phyloP scores from a whole-genome alignment of 192 early-diverging fungal genomes.

The Pecoramyces ruminantium region DNA sequence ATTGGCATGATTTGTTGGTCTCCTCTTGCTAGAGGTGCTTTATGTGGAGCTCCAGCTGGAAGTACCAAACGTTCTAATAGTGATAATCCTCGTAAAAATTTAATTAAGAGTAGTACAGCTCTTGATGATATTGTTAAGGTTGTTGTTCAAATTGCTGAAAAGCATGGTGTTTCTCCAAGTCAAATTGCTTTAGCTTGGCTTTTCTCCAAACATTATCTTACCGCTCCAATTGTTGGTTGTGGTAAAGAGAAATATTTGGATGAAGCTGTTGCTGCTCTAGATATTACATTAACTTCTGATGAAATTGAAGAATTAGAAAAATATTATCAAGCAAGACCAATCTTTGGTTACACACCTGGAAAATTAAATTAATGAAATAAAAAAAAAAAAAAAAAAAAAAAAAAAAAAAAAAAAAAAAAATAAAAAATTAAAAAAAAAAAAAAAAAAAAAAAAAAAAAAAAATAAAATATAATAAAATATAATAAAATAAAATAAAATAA shows the following conservation, averaged over 20 bases:
- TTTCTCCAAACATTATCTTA: slow-evolving; percentile 6
- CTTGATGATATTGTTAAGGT: slow-evolving; percentile 15
- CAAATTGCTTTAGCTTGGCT: slow-evolving; percentile 29
- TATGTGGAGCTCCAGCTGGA: slow-evolving; percentile 21
- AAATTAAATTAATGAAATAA: background rate
- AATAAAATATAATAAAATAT: no score
- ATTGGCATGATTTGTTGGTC: slow-evolving; percentile 33
- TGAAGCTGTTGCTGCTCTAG: slow-evolving; percentile 6
- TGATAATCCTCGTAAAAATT: slow-evolving; percentile 2
- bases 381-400: no score
- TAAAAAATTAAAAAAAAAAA: no score
- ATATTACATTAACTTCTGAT: slow-evolving; percentile 5
- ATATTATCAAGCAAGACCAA: background rate
- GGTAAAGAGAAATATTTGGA: slow-evolving; percentile 5
- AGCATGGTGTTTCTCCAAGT: slow-evolving; percentile 14
- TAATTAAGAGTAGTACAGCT: background rate
- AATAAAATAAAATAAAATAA: no score
- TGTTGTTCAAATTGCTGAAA: slow-evolving; percentile 17
- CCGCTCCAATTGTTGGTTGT: slow-evolving; percentile 10
- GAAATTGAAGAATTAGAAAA: slow-evolving; percentile 3
- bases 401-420: no score
- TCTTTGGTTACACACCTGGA: background rate
- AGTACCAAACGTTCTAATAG: slow-evolving; percentile 1
- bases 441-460: no score
- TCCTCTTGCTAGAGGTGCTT: slow-evolving; percentile 27